phyloP scores from a whole-genome alignment of 1,284 basidiomycete species.

The Boletus semigastroideus region DNA sequence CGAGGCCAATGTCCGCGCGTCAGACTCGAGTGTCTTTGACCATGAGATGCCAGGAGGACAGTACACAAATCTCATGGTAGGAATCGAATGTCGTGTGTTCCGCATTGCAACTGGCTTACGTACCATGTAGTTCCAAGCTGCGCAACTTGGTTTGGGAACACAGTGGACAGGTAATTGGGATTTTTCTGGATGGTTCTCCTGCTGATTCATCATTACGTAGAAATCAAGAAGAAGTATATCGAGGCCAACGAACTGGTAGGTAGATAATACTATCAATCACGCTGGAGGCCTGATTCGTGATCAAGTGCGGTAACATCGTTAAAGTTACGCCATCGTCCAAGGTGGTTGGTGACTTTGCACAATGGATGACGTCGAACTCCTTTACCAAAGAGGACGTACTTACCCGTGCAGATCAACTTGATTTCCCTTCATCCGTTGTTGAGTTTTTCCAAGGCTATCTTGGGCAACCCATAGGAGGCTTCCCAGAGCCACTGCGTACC shows the following conservation, averaged over 20 bases:
- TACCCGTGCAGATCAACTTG: conserved; percentile 83
- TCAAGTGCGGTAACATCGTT: conserved; percentile 93
- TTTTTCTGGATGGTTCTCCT: conserved; percentile 7
- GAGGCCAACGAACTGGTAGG: conserved; percentile 90
- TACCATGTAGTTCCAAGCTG: conserved; percentile 87
- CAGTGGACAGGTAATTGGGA: conserved; percentile 80
- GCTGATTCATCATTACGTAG: conserved; percentile 39
- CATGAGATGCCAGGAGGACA: conserved; percentile 99
- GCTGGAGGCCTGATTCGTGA: conserved; percentile 16
- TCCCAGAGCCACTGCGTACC: conserved; percentile 94
- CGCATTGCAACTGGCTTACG: conserved; percentile 19
- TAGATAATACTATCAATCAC: conserved; percentile 16
- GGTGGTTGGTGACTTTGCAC: conserved; percentile 98
- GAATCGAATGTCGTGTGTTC: conserved; percentile 22
- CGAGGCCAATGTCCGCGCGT: conserved; percentile 97
- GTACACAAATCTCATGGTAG: conserved; percentile 91
- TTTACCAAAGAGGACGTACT: conserved; percentile 86
- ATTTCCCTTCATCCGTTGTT: conserved; percentile 96
- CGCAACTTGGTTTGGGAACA: conserved; percentile 94
- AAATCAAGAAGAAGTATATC: conserved; percentile 99
- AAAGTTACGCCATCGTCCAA: conserved; percentile 99
- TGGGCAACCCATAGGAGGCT: conserved; percentile 95
- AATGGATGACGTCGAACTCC: conserved; percentile 98
- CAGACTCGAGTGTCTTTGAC: conserved; percentile 96
- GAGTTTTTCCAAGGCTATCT: conserved; percentile 99